A percentile compares a stretch with the other conserved stretches of the same genome.
These are phyloP conservation scores for Colletotrichum sp. DNA, from an alignment of 2,329 filamentous ascomycete species.

Conservation along the genomic window DNA sequence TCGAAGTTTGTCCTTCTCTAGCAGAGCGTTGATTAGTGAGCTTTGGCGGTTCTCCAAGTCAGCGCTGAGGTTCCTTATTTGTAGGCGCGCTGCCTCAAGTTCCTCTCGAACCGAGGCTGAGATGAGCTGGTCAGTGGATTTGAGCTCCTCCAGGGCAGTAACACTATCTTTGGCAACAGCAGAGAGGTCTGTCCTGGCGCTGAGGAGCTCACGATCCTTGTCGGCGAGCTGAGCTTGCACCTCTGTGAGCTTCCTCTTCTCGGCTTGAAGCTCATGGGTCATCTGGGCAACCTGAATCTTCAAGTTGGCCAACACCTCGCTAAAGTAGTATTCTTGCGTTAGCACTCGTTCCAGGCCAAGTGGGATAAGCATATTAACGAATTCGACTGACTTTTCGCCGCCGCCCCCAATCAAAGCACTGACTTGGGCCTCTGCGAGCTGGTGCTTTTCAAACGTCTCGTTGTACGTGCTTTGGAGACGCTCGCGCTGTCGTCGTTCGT, in stretches of 20 bases:
- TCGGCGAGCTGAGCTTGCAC: slow-evolving; percentile 57
- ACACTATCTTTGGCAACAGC: slow-evolving; percentile 60
- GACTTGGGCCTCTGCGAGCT: slow-evolving; percentile 63
- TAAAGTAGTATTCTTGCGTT: slow-evolving; percentile 53
- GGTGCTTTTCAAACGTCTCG: slow-evolving; percentile 63
- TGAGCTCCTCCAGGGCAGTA: slow-evolving; percentile 62
- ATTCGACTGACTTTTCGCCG: slow-evolving; percentile 58
- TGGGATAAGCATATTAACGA: slow-evolving; percentile 23
- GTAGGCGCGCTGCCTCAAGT: slow-evolving; percentile 58
- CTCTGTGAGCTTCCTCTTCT: slow-evolving; percentile 33
- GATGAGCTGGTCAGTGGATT: slow-evolving; percentile 63
- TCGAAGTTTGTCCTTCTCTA: slow-evolving; percentile 65
- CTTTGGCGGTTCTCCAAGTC: slow-evolving; percentile 64
- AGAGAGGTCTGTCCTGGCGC: slow-evolving; percentile 57
- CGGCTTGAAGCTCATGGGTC: slow-evolving; percentile 44
- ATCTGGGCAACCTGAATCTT: slow-evolving; percentile 53
- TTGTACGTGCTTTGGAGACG: slow-evolving; percentile 60
- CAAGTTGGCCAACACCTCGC: slow-evolving; percentile 57
- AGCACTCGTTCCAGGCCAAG: slow-evolving; percentile 38
- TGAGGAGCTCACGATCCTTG: slow-evolving; percentile 60
- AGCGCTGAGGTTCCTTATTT: slow-evolving; percentile 51
- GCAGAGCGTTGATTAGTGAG: slow-evolving; percentile 64
- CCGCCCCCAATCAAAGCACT: slow-evolving; percentile 55
- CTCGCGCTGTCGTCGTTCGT: slow-evolving; percentile 54
- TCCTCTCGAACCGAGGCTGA: slow-evolving; percentile 64